Evolutionary conservation across 1,284 basidiomycete genomes (phyloP).

Genomic region (Cryptococcus sp.): DNA sequence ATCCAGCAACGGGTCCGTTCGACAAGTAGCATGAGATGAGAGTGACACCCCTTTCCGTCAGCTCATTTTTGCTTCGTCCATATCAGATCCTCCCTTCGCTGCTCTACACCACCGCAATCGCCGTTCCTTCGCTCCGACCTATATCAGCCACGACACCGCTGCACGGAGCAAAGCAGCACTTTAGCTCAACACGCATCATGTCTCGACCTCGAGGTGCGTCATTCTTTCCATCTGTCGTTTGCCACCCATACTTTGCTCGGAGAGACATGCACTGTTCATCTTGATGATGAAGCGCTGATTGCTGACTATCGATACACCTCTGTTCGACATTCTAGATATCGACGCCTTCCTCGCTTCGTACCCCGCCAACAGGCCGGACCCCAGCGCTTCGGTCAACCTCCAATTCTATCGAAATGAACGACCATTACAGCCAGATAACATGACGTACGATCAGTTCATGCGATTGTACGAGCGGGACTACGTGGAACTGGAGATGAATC

Average conservation of each 20-base stretch:
- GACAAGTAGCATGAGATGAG: no score
- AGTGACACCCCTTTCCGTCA: no score
- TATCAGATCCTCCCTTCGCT: no score
- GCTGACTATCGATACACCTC: background rate
- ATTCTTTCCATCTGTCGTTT: background rate
- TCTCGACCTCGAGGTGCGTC: constrained; percentile 10
- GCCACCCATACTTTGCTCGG: background rate
- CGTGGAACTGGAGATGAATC: constrained; percentile 65
- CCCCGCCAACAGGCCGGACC: constrained; percentile 57
- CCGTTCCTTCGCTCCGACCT: background rate
- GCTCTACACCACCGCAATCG: no score
- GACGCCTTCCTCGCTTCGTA: constrained; percentile 63
- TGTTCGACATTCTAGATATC: constrained; percentile 22
- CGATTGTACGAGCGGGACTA: constrained; percentile 64
- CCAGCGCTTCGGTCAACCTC: constrained; percentile 58
- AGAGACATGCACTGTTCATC: background rate
- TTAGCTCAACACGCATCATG: constrained; percentile 4
- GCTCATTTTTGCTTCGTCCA: no score
- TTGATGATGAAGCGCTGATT: background rate
- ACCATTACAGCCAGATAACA: constrained; percentile 64
- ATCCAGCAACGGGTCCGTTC: no score
- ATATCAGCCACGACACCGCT: background rate
- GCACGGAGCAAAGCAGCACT: background rate
- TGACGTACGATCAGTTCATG: constrained; percentile 66
- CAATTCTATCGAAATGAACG: constrained; percentile 65